Evolutionary conservation across 1,284 basidiomycete species (phyloP).

Genomic region (Paramarasmius palmivorus): DNA sequence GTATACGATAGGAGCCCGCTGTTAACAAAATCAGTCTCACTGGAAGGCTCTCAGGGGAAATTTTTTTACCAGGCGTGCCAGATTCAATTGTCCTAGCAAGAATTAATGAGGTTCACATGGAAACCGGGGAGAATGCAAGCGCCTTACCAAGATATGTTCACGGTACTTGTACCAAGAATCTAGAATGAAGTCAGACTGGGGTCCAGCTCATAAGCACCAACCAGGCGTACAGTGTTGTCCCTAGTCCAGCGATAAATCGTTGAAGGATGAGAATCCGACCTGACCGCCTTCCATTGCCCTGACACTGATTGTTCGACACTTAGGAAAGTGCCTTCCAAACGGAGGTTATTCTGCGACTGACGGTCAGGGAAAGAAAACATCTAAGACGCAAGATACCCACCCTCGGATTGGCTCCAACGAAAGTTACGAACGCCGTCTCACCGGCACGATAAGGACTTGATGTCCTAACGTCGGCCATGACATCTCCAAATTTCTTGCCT

Average conservation of each 20-base stretch:
- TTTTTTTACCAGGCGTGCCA: slow-evolving; percentile 51
- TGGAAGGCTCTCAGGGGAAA: background rate
- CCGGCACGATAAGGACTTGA: slow-evolving; percentile 52
- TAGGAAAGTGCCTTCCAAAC: slow-evolving; percentile 74
- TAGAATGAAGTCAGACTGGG: slow-evolving; percentile 22
- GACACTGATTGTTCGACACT: slow-evolving; percentile 58
- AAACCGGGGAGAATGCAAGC: background rate
- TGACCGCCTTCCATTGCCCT: slow-evolving; percentile 56
- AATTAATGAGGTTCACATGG: background rate
- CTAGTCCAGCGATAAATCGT: slow-evolving; percentile 72
- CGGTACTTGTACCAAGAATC: slow-evolving; percentile 61
- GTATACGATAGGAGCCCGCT: slow-evolving; percentile 72
- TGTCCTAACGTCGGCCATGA: slow-evolving; percentile 60
- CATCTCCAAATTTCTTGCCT: slow-evolving; percentile 64
- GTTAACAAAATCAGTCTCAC: background rate
- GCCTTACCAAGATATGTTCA: slow-evolving; percentile 63
- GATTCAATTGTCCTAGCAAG: slow-evolving; percentile 60
- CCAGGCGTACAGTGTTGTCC: slow-evolving; percentile 48
- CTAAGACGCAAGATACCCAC: slow-evolving; percentile 38
- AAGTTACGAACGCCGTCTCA: slow-evolving; percentile 61
- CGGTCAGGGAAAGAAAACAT: background rate
- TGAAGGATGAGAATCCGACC: slow-evolving; percentile 81
- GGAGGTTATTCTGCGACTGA: slow-evolving; percentile 67
- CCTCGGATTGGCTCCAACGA: slow-evolving; percentile 80
- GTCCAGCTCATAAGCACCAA: background rate